These are phyloP conservation scores for Colletotrichum eremochloae DNA, from an alignment of 2,329 filamentous ascomycete genomes.

Conservation along the genomic window DNA sequence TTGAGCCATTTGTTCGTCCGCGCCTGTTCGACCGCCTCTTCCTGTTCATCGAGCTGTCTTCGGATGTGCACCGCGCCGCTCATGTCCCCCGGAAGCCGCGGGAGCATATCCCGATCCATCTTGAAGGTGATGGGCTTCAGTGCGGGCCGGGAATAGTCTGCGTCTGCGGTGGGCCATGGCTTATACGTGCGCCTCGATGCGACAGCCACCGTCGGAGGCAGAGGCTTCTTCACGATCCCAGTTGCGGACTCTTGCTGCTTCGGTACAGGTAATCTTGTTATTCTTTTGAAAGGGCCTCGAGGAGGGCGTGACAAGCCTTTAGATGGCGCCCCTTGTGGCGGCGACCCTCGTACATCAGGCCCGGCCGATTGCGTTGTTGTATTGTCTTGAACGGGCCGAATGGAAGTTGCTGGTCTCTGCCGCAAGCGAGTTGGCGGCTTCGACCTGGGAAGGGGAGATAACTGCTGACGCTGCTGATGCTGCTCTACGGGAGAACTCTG, in stretches of 20 bases:
- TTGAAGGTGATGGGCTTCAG: conserved; percentile 16
- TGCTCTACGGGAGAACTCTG: not conserved
- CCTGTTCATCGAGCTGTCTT: conserved; percentile 19
- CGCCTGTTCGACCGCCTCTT: conserved; percentile 2
- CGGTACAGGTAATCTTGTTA: not conserved
- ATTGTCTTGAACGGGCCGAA: not conserved
- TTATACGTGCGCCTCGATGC: not conserved
- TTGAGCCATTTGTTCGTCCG: not conserved
- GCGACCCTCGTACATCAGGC: not conserved
- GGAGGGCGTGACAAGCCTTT: not conserved
- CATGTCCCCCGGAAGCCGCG: conserved; percentile 15
- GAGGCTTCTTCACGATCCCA: not conserved
- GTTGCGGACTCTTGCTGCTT: not conserved
- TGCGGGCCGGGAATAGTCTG: conserved; percentile 6
- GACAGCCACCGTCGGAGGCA: not conserved
- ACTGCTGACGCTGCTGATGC: not conserved
- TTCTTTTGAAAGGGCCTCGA: not conserved
- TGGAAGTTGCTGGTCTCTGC: not conserved
- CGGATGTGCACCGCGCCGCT: conserved; percentile 13
- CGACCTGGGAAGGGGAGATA: not conserved
- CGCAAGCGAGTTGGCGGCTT: not conserved
- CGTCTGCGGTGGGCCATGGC: conserved; percentile 23
- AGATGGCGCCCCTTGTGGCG: too few relatives aligned
- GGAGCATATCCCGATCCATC: not conserved
- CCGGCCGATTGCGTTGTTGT: not conserved